phyloP scores from a whole-genome alignment of 164 flowering plant species.

The Cinnamomum micranthum region DNA sequence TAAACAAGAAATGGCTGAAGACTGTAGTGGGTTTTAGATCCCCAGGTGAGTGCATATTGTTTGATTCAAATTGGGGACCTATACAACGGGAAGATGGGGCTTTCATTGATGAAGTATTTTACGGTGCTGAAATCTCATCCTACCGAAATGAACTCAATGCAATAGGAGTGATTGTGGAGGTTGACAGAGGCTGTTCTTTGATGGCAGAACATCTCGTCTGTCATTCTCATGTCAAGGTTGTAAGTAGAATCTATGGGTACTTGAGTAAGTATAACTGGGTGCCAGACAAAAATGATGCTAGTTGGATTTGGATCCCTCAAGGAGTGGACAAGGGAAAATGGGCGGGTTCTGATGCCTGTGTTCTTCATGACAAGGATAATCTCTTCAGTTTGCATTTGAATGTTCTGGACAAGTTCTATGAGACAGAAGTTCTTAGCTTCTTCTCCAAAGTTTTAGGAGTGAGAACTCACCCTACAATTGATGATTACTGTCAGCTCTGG shows the following conservation, averaged over 20 bases:
- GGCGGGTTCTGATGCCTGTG: constrained; percentile 44
- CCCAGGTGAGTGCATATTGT: constrained; percentile 44
- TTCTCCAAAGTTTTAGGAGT: constrained; percentile 46
- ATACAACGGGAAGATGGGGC: constrained; percentile 52
- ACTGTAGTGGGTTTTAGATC: constrained; percentile 46
- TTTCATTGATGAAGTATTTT: constrained; percentile 56
- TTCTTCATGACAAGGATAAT: constrained; percentile 41
- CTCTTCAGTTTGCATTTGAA: constrained; percentile 42
- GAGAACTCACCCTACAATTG: constrained; percentile 35
- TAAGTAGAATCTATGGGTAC: constrained; percentile 44
- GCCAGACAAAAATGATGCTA: constrained; percentile 23
- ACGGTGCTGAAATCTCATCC: constrained; percentile 35
- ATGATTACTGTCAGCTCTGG: constrained; percentile 57
- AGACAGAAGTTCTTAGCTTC: constrained; percentile 29
- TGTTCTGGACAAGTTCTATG: constrained; percentile 43
- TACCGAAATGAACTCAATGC: constrained; percentile 40
- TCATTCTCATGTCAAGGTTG: constrained; percentile 29
- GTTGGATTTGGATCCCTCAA: constrained; percentile 52
- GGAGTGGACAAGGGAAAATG: constrained; percentile 40
- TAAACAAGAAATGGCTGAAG: constrained; percentile 44
- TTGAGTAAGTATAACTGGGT: constrained; percentile 33
- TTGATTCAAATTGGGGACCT: constrained; percentile 29
- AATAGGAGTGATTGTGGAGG: constrained; percentile 43
- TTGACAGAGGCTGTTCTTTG: constrained; percentile 32
- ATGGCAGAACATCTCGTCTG: constrained; percentile 31